These are phyloP conservation scores for Trametopsis cervina DNA, from an alignment of 768 basidiomycete genomes.

Conservation along the genomic window DNA sequence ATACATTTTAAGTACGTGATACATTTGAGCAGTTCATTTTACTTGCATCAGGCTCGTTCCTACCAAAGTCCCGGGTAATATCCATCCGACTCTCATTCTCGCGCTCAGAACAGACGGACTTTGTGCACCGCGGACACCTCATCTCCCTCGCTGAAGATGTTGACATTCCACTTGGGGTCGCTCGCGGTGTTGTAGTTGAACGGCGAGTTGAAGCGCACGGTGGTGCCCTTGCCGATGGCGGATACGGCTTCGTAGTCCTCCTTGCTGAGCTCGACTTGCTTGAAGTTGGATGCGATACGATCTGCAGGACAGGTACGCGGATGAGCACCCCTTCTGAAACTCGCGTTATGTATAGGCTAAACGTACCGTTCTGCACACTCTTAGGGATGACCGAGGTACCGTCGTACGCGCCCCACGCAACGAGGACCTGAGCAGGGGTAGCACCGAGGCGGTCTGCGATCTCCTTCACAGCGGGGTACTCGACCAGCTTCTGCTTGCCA, in stretches of 20 bases:
- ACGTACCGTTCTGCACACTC: constrained; percentile 53
- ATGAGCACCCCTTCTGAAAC: background rate
- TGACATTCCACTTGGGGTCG: constrained; percentile 60
- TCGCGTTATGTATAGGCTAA: background rate
- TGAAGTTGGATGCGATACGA: constrained; percentile 71
- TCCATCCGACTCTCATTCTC: background rate
- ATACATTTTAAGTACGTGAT: background rate
- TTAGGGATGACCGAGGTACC: constrained; percentile 85
- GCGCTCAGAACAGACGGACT: constrained; percentile 25
- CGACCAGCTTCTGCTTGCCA: constrained; percentile 62
- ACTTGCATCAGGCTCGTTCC: background rate
- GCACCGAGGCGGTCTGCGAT: constrained; percentile 58
- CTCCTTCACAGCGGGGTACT: constrained; percentile 51
- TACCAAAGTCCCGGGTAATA: background rate
- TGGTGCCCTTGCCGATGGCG: constrained; percentile 41
- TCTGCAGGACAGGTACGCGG: constrained; percentile 25
- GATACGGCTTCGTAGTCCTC: constrained; percentile 61
- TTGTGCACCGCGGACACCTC: constrained; percentile 36
- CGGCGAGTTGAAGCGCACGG: constrained; percentile 58
- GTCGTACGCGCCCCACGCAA: constrained; percentile 73
- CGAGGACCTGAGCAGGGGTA: constrained; percentile 72
- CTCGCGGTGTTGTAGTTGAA: constrained; percentile 31
- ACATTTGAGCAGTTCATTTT: background rate
- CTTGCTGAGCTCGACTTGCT: constrained; percentile 59
- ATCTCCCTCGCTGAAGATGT: constrained; percentile 57